Percentiles rank a stretch among this genome's conserved stretches.
Evolutionary conservation across 2,329 filamentous ascomycete genomes (phyloP).

Genomic region (Cladobotryum protrusum): DNA sequence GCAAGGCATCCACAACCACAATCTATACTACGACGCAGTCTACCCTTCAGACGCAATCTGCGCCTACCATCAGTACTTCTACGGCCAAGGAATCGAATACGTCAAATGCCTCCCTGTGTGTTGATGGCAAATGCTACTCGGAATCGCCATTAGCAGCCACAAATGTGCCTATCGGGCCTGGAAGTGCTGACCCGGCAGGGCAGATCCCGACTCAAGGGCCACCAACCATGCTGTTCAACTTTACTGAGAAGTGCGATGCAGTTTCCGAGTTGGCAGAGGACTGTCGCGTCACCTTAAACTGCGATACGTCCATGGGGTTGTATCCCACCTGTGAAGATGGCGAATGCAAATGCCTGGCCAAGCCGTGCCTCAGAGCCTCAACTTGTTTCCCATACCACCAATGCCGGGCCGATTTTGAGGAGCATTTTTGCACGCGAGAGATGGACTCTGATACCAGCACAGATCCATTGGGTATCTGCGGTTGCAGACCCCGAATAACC

Average conservation of each 20-base stretch:
- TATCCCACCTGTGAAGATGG: conserved; percentile 11
- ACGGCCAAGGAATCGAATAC: too few species aligned
- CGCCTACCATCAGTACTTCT: too few species aligned
- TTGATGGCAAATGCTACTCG: too few species aligned
- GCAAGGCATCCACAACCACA: too few species aligned
- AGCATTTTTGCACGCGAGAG: conserved; percentile 1
- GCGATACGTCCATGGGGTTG: conserved; percentile 1
- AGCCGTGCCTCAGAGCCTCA: conserved; percentile 3
- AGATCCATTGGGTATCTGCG: conserved; percentile 2
- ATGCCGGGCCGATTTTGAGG: conserved; percentile 10
- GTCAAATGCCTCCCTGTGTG: too few species aligned
- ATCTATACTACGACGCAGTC: too few species aligned
- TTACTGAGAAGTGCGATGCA: conserved; percentile 6
- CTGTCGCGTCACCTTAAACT: conserved; percentile 12
- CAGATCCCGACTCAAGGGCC: neutral
- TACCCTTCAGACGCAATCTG: too few species aligned
- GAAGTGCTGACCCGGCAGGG: neutral
- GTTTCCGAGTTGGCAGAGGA: conserved; percentile 5
- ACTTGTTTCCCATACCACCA: conserved; percentile 6
- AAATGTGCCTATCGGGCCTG: too few species aligned
- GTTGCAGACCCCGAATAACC: conserved; percentile 1
- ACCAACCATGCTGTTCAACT: neutral
- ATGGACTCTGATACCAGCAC: neutral
- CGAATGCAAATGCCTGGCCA: conserved; percentile 9
- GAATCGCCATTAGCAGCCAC: too few species aligned